These are phyloP conservation scores for Exutisphaerella laricina DNA, from an alignment of 2,329 filamentous ascomycete species.

Conservation along the genomic window DNA sequence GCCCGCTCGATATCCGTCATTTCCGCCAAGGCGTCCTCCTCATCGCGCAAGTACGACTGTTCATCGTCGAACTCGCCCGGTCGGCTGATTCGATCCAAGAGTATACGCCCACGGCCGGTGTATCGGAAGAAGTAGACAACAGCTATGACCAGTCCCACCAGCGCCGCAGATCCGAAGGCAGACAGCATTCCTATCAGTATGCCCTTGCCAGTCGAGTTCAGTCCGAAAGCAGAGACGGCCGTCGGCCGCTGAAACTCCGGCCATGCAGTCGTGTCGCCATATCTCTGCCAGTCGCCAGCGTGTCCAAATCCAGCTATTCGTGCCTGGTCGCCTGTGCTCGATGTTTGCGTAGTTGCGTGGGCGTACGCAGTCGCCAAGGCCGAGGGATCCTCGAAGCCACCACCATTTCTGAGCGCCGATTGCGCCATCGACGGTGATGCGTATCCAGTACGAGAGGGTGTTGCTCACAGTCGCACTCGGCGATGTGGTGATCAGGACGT, in stretches of 20 bases:
- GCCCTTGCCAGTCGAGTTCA: constrained; percentile 54
- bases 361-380: constrained; percentile 17
- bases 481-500: constrained; percentile 12
- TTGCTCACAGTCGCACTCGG: constrained; percentile 16
- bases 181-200: constrained; percentile 93
- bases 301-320: constrained; percentile 2
- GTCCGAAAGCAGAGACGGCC: constrained; percentile 11
- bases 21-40: constrained; percentile 86
- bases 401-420: constrained; percentile 19
- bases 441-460: constrained; percentile 8
- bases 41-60: constrained; percentile 86
- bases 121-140: constrained; percentile 93
- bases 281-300: constrained; percentile 5
- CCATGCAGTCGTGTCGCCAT: constrained; percentile 10
- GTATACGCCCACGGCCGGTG: constrained; percentile 78
- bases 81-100: constrained; percentile 85
- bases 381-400: constrained; percentile 10
- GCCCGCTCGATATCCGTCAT: constrained; percentile 92
- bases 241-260: constrained; percentile 7
- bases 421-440: constrained; percentile 24
- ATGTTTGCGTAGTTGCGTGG: constrained; percentile 12
- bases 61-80: constrained; percentile 98
- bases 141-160: constrained; percentile 73
- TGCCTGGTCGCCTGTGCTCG: too few species aligned
- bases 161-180: constrained; percentile 82